These are phyloP conservation scores for Casuarina equisetifolia DNA, from an alignment of 306 rosid species.

Conservation along the genomic window DNA sequence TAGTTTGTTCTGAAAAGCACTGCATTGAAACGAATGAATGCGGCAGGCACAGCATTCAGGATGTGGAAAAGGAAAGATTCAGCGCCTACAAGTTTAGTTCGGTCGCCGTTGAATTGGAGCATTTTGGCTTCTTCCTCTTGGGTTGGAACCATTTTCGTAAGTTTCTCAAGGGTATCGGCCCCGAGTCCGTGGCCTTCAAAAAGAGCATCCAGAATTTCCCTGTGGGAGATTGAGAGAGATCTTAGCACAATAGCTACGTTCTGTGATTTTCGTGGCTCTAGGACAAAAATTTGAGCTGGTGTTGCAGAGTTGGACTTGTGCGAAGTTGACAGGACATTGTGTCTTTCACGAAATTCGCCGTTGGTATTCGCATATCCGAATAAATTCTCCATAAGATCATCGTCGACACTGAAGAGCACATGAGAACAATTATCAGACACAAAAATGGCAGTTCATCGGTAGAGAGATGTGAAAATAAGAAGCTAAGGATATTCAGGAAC, in stretches of 20 bases:
- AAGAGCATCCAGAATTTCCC: slow-evolving; percentile 61
- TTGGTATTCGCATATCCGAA: slow-evolving; percentile 58
- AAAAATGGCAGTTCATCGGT: neutral
- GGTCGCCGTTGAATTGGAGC: slow-evolving; percentile 60
- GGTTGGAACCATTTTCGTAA: slow-evolving; percentile 68
- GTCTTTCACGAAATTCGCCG: slow-evolving; percentile 40
- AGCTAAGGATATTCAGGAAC: neutral
- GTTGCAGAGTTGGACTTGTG: slow-evolving; percentile 34
- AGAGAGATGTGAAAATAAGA: neutral
- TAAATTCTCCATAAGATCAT: slow-evolving; percentile 72
- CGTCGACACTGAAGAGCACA: slow-evolving; percentile 61
- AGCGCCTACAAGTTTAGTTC: slow-evolving; percentile 62
- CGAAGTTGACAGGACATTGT: slow-evolving; percentile 27
- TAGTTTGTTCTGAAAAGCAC: slow-evolving; percentile 72
- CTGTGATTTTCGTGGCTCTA: slow-evolving; percentile 73
- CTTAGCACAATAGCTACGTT: slow-evolving; percentile 74
- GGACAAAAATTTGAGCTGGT: slow-evolving; percentile 57
- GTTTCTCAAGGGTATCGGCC: slow-evolving; percentile 71
- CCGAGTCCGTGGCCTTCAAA: slow-evolving; percentile 68
- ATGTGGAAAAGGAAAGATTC: slow-evolving; percentile 73
- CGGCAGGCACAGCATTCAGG: slow-evolving; percentile 69
- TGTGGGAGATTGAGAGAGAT: slow-evolving; percentile 55
- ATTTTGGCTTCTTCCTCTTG: slow-evolving; percentile 67
- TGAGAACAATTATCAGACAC: neutral
- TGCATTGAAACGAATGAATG: slow-evolving; percentile 59